Conservation (phyloP, 352 stramenopile species). For the Globisporangium paddicum region DNA sequence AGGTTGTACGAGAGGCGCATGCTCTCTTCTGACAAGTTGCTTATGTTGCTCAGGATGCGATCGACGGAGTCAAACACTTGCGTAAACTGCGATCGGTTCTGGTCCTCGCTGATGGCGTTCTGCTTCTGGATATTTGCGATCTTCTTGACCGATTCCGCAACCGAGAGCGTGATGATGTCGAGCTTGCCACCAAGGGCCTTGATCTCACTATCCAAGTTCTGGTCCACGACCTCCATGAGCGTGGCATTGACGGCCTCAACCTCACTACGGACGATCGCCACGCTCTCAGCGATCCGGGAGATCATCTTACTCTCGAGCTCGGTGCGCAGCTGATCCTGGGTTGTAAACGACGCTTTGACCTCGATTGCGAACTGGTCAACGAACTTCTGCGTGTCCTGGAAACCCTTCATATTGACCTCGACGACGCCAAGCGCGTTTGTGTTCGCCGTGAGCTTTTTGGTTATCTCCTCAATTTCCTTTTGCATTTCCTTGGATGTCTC, state of each 20-base stretch:
- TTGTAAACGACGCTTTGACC: slow-evolving; percentile 30
- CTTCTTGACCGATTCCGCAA: slow-evolving; percentile 53
- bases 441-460: slow-evolving; percentile 42
- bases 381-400: slow-evolving; percentile 54
- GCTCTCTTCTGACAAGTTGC: slow-evolving; percentile 64
- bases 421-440: slow-evolving; percentile 29
- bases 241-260: slow-evolving; percentile 40
- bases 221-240: slow-evolving; percentile 48
- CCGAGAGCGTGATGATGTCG: slow-evolving; percentile 48
- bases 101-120: slow-evolving; percentile 37
- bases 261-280: slow-evolving; percentile 40
- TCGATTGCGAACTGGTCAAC: slow-evolving; percentile 35
- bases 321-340: slow-evolving; percentile 37
- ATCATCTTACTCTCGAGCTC: slow-evolving; percentile 48
- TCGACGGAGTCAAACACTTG: slow-evolving; percentile 68
- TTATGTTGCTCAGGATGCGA: slow-evolving; percentile 56
- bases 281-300: slow-evolving; percentile 55
- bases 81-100: slow-evolving; percentile 53
- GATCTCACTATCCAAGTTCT: slow-evolving; percentile 58
- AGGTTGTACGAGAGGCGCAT: slow-evolving; percentile 67
- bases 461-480: slow-evolving; percentile 47
- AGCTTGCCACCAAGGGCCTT: slow-evolving; percentile 44
- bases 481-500: slow-evolving; percentile 34
- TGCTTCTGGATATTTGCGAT: slow-evolving; percentile 59
- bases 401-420: slow-evolving; percentile 45